Base-by-base conservation (phyloP, 306 rosid species). In the Dryas alaskensis region DNA sequence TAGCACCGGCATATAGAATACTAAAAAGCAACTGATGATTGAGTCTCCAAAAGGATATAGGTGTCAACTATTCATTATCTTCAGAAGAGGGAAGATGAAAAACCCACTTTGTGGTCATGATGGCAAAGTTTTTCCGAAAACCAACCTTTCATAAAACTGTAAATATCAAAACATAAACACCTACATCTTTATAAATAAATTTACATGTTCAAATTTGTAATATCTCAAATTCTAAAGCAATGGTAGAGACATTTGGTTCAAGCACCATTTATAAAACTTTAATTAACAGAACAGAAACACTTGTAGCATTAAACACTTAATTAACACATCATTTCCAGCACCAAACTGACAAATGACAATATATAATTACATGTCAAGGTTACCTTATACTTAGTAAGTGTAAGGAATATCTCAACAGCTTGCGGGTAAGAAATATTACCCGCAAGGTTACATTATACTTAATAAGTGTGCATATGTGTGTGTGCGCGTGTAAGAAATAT, bases 41-140 rank as follows among this genome's bases (percentile, higher is more conserved):
- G 10, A 47, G 66, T 40, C 59, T 49, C 25, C 75, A 55, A 61
- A 67, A 51, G 17, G 76, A 65, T 73, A 58, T 47, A 22, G 57
- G 53, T 53, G 57, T 46, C 45, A 76, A 61, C 65, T 60, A 60
- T 67, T 39, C 25, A 70, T 70, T 77, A 17, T 74, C 71, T 67
- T 70, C 39, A 4, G 72, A 59, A 39, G 14, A 50, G 53, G 52
- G 47, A 73, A 46, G 51, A 72, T 52, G 51, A 51, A 43, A 64
- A 71, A 39, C 64, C 44, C 43, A 76, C 75, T 78, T 70, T 40
- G 60, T 75, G 53, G 12, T 19, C 53, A 57, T 27, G 31, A 49
- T 2, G 5, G 17, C 17, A 54, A 19, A 52, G 25, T 52, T 5
- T 39, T 67, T 51, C 57, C 61, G n/a, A 17, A 16, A 19, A 40